These are phyloP conservation scores for Mrakia frigida DNA, from an alignment of 768 basidiomycete species.

Conservation along the genomic window DNA sequence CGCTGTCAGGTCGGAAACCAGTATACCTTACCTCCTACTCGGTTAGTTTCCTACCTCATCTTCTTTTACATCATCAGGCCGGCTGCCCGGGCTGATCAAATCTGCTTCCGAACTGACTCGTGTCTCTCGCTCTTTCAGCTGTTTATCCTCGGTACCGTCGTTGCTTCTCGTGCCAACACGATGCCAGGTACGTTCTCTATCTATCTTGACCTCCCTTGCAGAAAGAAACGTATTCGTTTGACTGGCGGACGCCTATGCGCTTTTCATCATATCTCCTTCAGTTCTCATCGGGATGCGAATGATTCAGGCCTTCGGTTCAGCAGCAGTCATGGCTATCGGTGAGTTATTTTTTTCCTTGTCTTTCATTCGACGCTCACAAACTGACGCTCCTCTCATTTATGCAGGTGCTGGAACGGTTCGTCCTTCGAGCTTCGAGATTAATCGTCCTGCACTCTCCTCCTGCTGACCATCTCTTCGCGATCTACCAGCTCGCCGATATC, in stretches of 20 bases:
- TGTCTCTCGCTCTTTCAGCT: slow-evolving; percentile 33
- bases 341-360: too few relatives aligned
- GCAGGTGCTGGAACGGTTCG: slow-evolving; percentile 59
- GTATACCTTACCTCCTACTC: slow-evolving; percentile 42
- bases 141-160: slow-evolving; percentile 41
- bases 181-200: too few relatives aligned
- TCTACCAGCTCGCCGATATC: slow-evolving; percentile 50
- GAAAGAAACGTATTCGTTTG: too few relatives aligned
- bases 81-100: too few relatives aligned
- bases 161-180: slow-evolving; percentile 39
- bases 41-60: slow-evolving; percentile 33
- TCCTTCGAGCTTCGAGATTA: neutral
- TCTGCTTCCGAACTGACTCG: too few relatives aligned
- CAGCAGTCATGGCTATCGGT: slow-evolving; percentile 67
- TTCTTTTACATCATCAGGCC: neutral
- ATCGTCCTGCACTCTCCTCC: neutral
- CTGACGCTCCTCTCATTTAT: too few relatives aligned
- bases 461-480: neutral
- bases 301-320: slow-evolving; percentile 60
- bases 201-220: too few relatives aligned
- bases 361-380: too few relatives aligned
- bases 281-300: slow-evolving; percentile 38
- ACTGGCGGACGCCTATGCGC: too few relatives aligned
- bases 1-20: slow-evolving; percentile 22
- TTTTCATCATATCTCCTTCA: too few relatives aligned